These are phyloP conservation scores for Xerocomellus chrysenteron DNA, from an alignment of 768 basidiomycete species.

Conservation along the genomic window DNA sequence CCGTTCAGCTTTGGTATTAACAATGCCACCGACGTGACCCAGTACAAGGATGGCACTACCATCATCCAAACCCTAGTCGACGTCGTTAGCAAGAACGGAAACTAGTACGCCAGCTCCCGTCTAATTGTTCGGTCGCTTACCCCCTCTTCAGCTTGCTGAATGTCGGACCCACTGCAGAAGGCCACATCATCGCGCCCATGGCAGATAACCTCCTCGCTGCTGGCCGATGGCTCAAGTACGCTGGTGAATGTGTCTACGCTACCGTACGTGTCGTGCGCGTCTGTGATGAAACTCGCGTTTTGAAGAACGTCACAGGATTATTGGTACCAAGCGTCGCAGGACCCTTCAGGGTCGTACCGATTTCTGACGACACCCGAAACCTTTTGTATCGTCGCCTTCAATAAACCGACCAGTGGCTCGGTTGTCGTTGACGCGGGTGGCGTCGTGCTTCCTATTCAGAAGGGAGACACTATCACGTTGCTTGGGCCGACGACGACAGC, in stretches of 20 bases:
- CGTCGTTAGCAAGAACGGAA: slow-evolving; percentile 62
- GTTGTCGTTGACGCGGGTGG: slow-evolving; percentile 36
- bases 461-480: slow-evolving; percentile 43
- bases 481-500: slow-evolving; percentile 31
- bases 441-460: slow-evolving; percentile 41
- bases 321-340: slow-evolving; percentile 49
- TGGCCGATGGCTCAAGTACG: slow-evolving; percentile 50
- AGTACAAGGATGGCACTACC: slow-evolving; percentile 50
- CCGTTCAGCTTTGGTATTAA: slow-evolving; percentile 52
- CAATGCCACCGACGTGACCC: slow-evolving; percentile 37
- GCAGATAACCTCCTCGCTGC: slow-evolving; percentile 47
- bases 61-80: slow-evolving; percentile 54
- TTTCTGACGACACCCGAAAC: slow-evolving; percentile 52
- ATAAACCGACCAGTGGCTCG: slow-evolving; percentile 32
- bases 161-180: slow-evolving; percentile 55
- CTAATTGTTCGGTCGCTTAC: neutral
- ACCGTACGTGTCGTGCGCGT: slow-evolving; percentile 38
- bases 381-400: slow-evolving; percentile 50
- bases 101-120: slow-evolving; percentile 42
- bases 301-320: slow-evolving; percentile 36
- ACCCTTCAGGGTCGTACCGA: slow-evolving; percentile 33
- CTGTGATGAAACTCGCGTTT: neutral
- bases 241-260: slow-evolving; percentile 51
- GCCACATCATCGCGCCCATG: slow-evolving; percentile 51
- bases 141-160: slow-evolving; percentile 42